Evolutionary conservation across 441 rosid genomes (phyloP).

Genomic region (Raphanus hybrid): DNA sequence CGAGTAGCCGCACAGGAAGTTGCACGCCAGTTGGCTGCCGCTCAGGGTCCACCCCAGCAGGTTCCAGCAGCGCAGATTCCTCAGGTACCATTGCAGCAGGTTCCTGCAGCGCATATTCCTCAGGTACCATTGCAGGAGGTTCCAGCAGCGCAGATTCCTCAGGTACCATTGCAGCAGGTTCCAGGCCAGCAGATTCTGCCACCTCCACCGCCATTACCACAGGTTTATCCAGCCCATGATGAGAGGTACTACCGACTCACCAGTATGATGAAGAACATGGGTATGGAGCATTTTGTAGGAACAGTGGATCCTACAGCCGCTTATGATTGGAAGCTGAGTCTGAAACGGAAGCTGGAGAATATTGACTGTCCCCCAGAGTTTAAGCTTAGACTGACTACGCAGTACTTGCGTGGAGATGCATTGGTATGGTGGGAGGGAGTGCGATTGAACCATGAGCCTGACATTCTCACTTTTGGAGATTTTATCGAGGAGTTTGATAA

Average conservation of each 20-base stretch:
- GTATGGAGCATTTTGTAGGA: neutral
- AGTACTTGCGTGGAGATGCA: neutral
- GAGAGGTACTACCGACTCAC: neutral
- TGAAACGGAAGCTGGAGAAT: neutral
- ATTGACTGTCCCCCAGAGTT: neutral
- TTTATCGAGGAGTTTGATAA: no score
- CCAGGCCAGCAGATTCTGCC: neutral
- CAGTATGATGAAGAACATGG: no score
- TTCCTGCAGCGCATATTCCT: no score
- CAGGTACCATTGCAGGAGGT: neutral
- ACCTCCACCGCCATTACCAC: neutral
- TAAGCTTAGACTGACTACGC: neutral
- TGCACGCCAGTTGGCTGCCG: neutral
- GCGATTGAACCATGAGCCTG: neutral
- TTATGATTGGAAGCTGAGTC: neutral
- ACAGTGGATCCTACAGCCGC: neutral
- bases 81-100: neutral
- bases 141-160: no score
- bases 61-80: no score
- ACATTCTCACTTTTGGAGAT: no score
- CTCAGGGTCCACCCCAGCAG: neutral
- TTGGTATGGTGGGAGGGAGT: neutral
- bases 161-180: neutral
- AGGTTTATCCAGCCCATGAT: neutral
- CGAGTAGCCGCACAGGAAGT: neutral